phyloP scores from a whole-genome alignment of 441 rosid species.

The Lepidium campestre region DNA sequence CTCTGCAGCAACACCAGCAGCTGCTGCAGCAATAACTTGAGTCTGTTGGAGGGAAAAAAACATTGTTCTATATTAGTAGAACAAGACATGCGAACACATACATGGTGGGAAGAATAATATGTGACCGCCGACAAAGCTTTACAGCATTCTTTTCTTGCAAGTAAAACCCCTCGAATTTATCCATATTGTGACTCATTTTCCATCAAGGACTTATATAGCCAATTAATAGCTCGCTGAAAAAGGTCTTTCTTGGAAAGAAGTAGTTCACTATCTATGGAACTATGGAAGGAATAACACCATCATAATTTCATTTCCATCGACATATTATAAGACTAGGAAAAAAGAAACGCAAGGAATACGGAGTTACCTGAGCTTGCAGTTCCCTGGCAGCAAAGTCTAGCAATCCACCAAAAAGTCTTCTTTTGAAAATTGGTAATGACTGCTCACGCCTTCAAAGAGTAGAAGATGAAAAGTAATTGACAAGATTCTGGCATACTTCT shows the following conservation, averaged over 20 bases:
- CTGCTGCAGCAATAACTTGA: slow-evolving; percentile 99
- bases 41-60: slow-evolving; percentile 66
- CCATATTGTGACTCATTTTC: neutral
- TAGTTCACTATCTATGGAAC: neutral
- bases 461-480: neutral
- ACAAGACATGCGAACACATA: slow-evolving; percentile 6
- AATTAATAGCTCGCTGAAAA: neutral
- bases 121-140: neutral
- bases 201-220: neutral
- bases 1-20: slow-evolving; percentile 99
- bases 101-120: slow-evolving; percentile 7
- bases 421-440: slow-evolving; percentile 91
- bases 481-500: neutral
- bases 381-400: slow-evolving; percentile 98
- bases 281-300: slow-evolving; percentile 2
- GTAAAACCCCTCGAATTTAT: slow-evolving; percentile 4
- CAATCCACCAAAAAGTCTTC: slow-evolving; percentile 95
- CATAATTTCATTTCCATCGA: neutral
- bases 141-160: slow-evolving; percentile 15
- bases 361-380: slow-evolving; percentile 90
- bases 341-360: slow-evolving; percentile 10
- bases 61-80: slow-evolving; percentile 7
- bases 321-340: neutral
- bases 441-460: slow-evolving; percentile 83
- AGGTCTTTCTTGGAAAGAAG: neutral